Base-by-base conservation (phyloP, 2,329 filamentous ascomycete species). In the Xylaria sp. region DNA sequence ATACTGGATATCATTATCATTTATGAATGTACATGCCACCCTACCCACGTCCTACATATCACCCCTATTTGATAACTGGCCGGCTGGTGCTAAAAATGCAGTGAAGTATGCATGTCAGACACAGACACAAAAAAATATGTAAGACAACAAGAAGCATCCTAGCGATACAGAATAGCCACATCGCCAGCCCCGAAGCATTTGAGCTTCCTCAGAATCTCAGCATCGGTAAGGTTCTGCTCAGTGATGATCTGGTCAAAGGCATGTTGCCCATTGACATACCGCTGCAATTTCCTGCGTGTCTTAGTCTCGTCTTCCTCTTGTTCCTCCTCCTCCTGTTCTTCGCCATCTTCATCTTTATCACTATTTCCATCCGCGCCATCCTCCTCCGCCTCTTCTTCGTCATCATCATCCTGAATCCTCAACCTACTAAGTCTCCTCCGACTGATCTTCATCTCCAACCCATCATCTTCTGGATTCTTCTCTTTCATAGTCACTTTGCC, bases 171-270 rank as follows among this genome's bases (percentile, higher is more conserved):
- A 6, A 89, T 81, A 0, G 83, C 84, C 70, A 88, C 71, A 67
- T 89, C 88, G 5, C 84, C 85, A 67, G 82, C 80, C 2, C 83
- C 84, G 38, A 90, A 81, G 42, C 82, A 85, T 79, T 88, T 89
- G 57, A 96, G 80, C 78, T 86, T 89, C 44, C 89, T 88, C 81
- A 93, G 85, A 17, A 94, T 89, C 75, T 92, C 89, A 67, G 84
- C 85, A 76, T 94, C 91, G 6, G 87, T 88, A 77, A 93, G 77
- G 70, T 91, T 89, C 78, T 90, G 84, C 81, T 94, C 92, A 0
- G 90, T 92, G 76, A 92, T 93, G 72, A 95, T 93, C 83, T 94
- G 90, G 81, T 96, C 93, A 79, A 95, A 92, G 74, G 87, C 89
- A 77, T 93, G 91, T 72, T 86, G 86, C 0, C 93, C 93, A 79